These are phyloP conservation scores for Cryptosporidium canis DNA, from an alignment of 169 alveolate genomes.

Conservation along the genomic window DNA sequence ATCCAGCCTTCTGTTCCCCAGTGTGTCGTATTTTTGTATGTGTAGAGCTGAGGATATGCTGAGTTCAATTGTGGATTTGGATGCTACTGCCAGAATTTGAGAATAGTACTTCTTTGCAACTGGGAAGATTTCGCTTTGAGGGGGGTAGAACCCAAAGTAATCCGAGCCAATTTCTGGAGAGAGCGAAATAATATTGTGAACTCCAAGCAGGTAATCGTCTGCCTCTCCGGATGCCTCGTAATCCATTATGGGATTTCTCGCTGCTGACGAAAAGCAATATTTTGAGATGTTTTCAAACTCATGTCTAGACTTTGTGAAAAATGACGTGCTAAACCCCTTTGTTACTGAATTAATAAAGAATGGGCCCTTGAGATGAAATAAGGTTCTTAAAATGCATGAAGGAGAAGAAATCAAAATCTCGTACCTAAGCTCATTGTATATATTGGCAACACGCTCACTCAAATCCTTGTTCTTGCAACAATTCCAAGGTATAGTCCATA, in stretches of 20 bases:
- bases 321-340: slow-evolving; percentile 12
- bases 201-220: slow-evolving; percentile 85
- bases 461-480: slow-evolving; percentile 71
- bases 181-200: slow-evolving; percentile 77
- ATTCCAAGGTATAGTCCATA: slow-evolving; percentile 76
- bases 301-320: slow-evolving; percentile 12
- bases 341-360: neutral
- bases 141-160: slow-evolving; percentile 72
- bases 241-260: slow-evolving; percentile 70
- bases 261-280: slow-evolving; percentile 61
- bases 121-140: slow-evolving; percentile 55
- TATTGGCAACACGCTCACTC: slow-evolving; percentile 8
- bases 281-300: slow-evolving; percentile 33
- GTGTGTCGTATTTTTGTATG: neutral
- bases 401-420: slow-evolving; percentile 59
- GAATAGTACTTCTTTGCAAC: slow-evolving; percentile 51
- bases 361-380: neutral
- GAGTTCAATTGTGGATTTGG: slow-evolving; percentile 11
- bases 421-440: slow-evolving; percentile 60
- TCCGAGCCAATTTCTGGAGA: slow-evolving; percentile 86
- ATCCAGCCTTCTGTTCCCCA: neutral
- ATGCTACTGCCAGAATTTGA: slow-evolving; percentile 60
- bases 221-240: slow-evolving; percentile 87
- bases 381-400: slow-evolving; percentile 47
- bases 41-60: neutral